Base-by-base conservation (phyloP, 2,329 filamentous ascomycete species). In the Epichloe baconii region DNA sequence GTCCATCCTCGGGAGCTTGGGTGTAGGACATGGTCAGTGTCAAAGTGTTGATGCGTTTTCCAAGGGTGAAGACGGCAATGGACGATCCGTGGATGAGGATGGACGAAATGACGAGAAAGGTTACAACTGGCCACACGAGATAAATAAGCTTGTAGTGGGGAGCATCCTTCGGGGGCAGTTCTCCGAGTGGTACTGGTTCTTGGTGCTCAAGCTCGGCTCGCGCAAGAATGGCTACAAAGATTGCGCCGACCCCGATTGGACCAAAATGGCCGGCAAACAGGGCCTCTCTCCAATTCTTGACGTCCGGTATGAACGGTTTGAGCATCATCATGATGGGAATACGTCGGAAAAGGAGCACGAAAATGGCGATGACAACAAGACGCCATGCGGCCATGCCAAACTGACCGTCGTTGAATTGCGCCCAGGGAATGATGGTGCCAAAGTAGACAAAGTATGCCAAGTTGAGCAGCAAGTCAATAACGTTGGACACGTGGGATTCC, bases 31-130 rank as follows among this genome's bases (percentile, higher is more conserved):
- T 87, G 51, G 93, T 96, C 54, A 98, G 76, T 1, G 88, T 90
- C 58, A 98, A 71, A 0, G 93, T 97, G 70, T 97, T 97, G 78
- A 98, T 98, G 54, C 87, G 90, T 68, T 97, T 98, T 60, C 93
- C 93, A 1, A 98, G 79, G 0, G 93, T 97, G 61, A 98, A 98
- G 8, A 98, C 93, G 5, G 93, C 93, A 59, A 98, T 86, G 0
- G 93, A 97, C n/a, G 93, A 97, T 21, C 93, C 93, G 62, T 98
- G 93, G 1, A 98, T 88, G 38, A 97, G 70, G 60, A 98, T 98
- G 12, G 93, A 98, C 3, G 86, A 78, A 49, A 98, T 87, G 54
- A 98, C 91, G 61, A 98, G 73, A 68, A 98, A 98, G 0, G 88
- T 88, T 0, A 87, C 88, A 53, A 98, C 90, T 0, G 93, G 93